These are phyloP conservation scores for Fusarium compactum DNA, from an alignment of 2,329 filamentous ascomycete species.

Conservation along the genomic window DNA sequence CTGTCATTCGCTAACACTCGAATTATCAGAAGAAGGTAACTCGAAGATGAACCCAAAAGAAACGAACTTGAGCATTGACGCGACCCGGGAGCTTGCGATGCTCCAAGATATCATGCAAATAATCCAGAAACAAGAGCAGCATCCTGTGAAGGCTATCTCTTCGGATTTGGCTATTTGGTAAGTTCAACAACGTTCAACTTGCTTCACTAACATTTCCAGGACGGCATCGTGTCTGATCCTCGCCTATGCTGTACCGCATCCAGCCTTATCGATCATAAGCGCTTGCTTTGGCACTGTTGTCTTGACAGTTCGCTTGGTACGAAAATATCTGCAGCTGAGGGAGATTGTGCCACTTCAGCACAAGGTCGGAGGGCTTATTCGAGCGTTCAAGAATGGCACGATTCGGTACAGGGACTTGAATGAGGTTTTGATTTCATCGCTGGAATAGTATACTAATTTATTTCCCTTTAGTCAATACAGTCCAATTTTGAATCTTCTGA, in stretches of 20 bases:
- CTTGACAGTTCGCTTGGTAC: rapidly evolving
- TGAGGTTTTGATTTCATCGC: not conserved
- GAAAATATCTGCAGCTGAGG: not conserved
- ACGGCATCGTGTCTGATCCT: not conserved
- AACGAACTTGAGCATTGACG: rapidly evolving
- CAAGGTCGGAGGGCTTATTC: constrained; percentile 7
- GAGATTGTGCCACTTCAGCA: not conserved
- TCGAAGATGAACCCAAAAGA: rapidly evolving
- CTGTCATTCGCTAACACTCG: not conserved
- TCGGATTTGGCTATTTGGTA: not conserved
- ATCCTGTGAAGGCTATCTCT: not conserved
- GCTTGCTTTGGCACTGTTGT: rapidly evolving
- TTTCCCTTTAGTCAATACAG: no score
- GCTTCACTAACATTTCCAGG: not conserved
- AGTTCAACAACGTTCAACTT: rapidly evolving
- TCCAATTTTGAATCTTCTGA: no score
- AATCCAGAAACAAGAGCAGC: not conserved
- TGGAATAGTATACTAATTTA: not conserved
- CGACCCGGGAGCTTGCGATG: rapidly evolving
- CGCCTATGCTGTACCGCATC: not conserved
- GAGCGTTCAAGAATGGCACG: constrained; percentile 22
- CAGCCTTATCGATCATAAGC: rapidly evolving
- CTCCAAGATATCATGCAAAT: not conserved
- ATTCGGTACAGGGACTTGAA: constrained; percentile 4
- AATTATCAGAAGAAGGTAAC: not conserved